phyloP scores from a whole-genome alignment of 208 protist genomes.

The Crithidia thermophila region DNA sequence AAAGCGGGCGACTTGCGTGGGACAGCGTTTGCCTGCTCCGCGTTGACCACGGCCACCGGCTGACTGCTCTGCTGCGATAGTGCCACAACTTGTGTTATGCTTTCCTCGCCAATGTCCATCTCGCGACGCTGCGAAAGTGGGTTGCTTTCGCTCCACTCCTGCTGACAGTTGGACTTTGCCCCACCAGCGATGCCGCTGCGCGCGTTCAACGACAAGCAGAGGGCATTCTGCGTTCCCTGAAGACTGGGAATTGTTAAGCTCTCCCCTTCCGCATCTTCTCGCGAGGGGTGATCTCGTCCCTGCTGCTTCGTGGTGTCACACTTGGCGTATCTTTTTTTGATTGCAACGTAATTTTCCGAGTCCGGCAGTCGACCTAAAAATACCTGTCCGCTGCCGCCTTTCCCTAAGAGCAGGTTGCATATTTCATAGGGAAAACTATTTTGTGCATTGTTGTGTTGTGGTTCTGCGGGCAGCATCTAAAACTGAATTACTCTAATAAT shows the following conservation, averaged over 20 bases:
- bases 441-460: neutral
- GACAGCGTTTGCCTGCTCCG: neutral
- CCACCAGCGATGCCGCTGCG: neutral
- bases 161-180: neutral
- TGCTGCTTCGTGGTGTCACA: neutral
- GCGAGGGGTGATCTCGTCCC: neutral
- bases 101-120: slow-evolving; percentile 38
- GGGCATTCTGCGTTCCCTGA: neutral
- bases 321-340: slow-evolving; percentile 66
- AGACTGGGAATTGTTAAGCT: neutral
- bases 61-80: slow-evolving; percentile 25
- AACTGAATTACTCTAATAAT: slow-evolving; percentile 5
- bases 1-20: neutral
- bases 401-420: slow-evolving; percentile 69
- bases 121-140: slow-evolving; percentile 17
- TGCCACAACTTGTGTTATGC: slow-evolving; percentile 30
- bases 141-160: neutral
- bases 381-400: slow-evolving; percentile 73
- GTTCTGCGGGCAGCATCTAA: slow-evolving; percentile 10
- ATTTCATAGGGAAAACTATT: slow-evolving; percentile 66
- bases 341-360: slow-evolving; percentile 55
- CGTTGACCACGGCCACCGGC: neutral
- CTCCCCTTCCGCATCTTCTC: neutral
- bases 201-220: neutral
- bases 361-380: slow-evolving; percentile 54